These are phyloP conservation scores for Tricholomella constricta DNA, from an alignment of 768 basidiomycete species.

Conservation along the genomic window DNA sequence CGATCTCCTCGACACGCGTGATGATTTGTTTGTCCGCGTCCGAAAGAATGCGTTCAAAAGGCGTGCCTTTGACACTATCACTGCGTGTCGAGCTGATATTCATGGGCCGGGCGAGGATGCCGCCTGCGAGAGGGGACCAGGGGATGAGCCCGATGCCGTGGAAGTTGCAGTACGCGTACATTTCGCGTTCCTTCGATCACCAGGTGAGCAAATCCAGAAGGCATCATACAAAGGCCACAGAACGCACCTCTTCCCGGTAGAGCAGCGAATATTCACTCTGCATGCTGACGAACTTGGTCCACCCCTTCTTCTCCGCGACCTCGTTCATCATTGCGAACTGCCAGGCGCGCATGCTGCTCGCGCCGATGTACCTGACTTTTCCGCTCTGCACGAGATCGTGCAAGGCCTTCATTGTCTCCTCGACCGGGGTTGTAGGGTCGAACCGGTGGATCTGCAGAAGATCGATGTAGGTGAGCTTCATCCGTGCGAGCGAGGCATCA, in stretches of 20 bases:
- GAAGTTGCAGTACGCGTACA: conserved; percentile 45
- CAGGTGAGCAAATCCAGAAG: background rate
- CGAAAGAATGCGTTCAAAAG: conserved; percentile 19
- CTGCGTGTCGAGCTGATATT: conserved; percentile 24
- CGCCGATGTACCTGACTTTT: conserved; percentile 48
- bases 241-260: conserved; percentile 50
- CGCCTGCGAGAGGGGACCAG: conserved; percentile 45
- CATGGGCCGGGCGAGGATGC: conserved; percentile 40
- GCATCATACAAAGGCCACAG: background rate
- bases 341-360: conserved; percentile 49
- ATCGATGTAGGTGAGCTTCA: conserved; percentile 31
- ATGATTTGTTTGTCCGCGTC: conserved; percentile 35
- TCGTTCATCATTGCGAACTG: conserved; percentile 46
- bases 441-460: conserved; percentile 47
- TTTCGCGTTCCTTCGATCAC: conserved; percentile 43
- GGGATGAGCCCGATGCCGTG: conserved; percentile 57
- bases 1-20: conserved; percentile 40
- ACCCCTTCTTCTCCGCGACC: conserved; percentile 43
- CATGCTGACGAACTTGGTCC: conserved; percentile 59
- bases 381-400: conserved; percentile 42
- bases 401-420: conserved; percentile 48
- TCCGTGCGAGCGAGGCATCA: conserved; percentile 31
- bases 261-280: conserved; percentile 55
- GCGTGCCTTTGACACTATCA: conserved; percentile 16
- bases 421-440: conserved; percentile 31